Conservation (phyloP, 2,329 filamentous ascomycete genomes). For the Aspergillus vadensis region DNA sequence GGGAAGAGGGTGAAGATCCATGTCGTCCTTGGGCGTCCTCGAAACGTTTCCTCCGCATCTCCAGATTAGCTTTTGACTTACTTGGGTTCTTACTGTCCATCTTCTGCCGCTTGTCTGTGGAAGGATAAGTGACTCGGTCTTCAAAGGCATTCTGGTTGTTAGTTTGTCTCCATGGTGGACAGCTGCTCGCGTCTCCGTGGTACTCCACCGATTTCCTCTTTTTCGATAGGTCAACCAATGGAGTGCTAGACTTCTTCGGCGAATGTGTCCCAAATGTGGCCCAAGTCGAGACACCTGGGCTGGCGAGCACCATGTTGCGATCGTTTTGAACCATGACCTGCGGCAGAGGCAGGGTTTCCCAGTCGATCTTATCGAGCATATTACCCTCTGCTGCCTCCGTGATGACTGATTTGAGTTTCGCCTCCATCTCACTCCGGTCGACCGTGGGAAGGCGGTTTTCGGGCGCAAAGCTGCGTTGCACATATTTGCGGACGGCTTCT, state of each 20-base stretch:
- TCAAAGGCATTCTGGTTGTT: conserved; percentile 65
- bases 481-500: conserved; percentile 79
- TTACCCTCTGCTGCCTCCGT: conserved; percentile 75
- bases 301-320: conserved; percentile 55
- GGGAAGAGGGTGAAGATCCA: conserved; percentile 43
- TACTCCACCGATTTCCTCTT: conserved; percentile 80
- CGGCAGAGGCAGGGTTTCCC: conserved; percentile 79
- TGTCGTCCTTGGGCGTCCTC: conserved; percentile 55
- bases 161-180: conserved; percentile 75
- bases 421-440: conserved; percentile 71
- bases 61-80: conserved; percentile 87
- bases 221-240: conserved; percentile 52
- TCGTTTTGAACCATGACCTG: conserved; percentile 79
- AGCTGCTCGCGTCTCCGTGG: conserved; percentile 55
- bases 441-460: conserved; percentile 68
- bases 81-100: conserved; percentile 62
- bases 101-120: conserved; percentile 54
- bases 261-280: conserved; percentile 26
- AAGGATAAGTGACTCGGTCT: conserved; percentile 70
- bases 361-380: conserved; percentile 73
- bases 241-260: conserved; percentile 25
- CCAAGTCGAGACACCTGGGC: conserved; percentile 45
- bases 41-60: conserved; percentile 88
- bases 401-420: conserved; percentile 83
- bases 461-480: conserved; percentile 81